Base-by-base conservation (phyloP, 176 grass and related monocot species). In the Musa itinerans region DNA sequence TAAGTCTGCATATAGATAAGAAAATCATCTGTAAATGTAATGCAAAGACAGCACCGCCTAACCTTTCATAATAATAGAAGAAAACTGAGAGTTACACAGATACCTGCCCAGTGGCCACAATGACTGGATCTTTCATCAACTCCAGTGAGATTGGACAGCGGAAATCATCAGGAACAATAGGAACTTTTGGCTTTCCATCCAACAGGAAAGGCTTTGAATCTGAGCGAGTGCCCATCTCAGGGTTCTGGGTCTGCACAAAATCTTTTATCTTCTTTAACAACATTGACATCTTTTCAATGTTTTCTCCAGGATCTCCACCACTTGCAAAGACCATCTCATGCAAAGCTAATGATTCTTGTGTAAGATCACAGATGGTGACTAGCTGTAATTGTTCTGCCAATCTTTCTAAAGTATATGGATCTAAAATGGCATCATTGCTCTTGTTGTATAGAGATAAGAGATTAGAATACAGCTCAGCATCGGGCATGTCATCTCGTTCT, bases 191-290 rank as follows among this genome's bases (percentile, higher is more conserved):
- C 11, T 83, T 74, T 17, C 63, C 61, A 21, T 77, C 82, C 3
- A 78, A 59, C 65, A 76, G 63, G 21, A 80, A 51, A 73, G 78
- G 49, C 59, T 84, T 93, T 11, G 57, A 72, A 82, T 64, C 78
- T 77, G 79, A 56, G 10, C 69, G 63, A 55, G 88, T 71, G 26
- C 91, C 91, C 83, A 99, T 95, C 79, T 89, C 83, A 76, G 88
- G 96, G 81, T 92, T 94, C 80, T 78, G 89, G 55, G 96, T 99
- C 80, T 94, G 96, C 22, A 95, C 84, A 19, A 92, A 99, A 77
- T 99, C 91, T 66, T 99, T 99, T 12, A 99, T 99, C 78, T 92
- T 99, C 84, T 99, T 99, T 65, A 99, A 77, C 54, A 94, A 83
- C 86, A 95, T 94, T 15, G 34, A 99, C 86, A 99, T 89, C 76